Evolutionary conservation across 331 rosid genomes (phyloP).

Genomic region (Rhamnella rubrinervis): DNA sequence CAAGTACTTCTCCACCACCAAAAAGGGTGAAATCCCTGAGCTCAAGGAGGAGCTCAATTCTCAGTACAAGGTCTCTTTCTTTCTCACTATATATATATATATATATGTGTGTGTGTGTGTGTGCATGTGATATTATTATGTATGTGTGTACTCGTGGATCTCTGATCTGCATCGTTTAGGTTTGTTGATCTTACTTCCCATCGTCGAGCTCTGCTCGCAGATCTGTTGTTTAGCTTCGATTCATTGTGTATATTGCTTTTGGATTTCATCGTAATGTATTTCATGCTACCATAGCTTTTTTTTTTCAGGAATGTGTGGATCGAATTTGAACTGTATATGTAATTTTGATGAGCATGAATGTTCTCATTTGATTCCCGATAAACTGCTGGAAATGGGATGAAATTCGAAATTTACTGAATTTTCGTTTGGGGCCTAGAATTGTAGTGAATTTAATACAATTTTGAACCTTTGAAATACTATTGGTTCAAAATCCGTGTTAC

Average conservation of each 20-base stretch:
- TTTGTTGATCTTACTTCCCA: not conserved
- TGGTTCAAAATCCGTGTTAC: not conserved
- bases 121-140: not conserved
- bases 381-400: slow-evolving; percentile 8
- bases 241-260: slow-evolving; percentile 9
- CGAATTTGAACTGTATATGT: not conserved
- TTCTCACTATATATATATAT: not conserved
- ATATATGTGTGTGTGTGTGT: not conserved
- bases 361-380: not conserved
- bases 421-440: not conserved
- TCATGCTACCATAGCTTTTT: not conserved
- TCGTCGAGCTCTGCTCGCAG: slow-evolving; percentile 8
- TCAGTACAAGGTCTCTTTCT: slow-evolving; percentile 83
- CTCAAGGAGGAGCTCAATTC: slow-evolving; percentile 99
- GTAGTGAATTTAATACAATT: slow-evolving; percentile 1
- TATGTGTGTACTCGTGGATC: slow-evolving; percentile 11
- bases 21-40: slow-evolving; percentile 99
- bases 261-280: not conserved
- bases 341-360: not conserved
- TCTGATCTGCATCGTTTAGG: slow-evolving; percentile 26
- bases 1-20: slow-evolving; percentile 97
- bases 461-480: not conserved
- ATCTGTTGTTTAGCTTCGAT: slow-evolving; percentile 30
- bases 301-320: slow-evolving; percentile 21
- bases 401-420: not conserved